Evolutionary conservation across 768 basidiomycete species (phyloP), one percentile per base, ranked within the genome.

Genomic region (Leccinum boreale): DNA sequence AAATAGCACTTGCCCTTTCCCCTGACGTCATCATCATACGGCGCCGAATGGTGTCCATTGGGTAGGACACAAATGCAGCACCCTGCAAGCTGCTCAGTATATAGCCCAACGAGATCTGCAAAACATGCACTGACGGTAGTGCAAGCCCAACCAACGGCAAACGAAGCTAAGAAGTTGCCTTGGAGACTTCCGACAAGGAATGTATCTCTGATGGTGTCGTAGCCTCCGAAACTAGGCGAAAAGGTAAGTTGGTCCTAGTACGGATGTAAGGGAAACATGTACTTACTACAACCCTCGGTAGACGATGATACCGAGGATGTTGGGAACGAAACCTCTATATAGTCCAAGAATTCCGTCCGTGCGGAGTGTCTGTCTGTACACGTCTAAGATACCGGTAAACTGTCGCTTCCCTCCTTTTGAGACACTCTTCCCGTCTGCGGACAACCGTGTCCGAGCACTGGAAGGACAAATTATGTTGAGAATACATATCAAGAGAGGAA

Each of bases 1-100:
- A 24, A 17, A 21, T 14, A 36, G 24, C 1, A 48, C 61, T 19
- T 50, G 54, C 74, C 54, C 67, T 69, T 58, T 75, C 72, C 28
- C 76, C 78, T 0, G 73, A 74, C 14, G 76, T 75, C 78, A 79
- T 79, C 79, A 79, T 79, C 78, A 79, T 79, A 53, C 79, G 67
- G 52, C 78, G 69, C 21, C 78, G 68, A 58, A 79, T 76, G 2
- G 78, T 79, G 55, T 79, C 78, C 56, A 79, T 65, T 3, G 77
- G 78, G 52, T 79, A 79, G n/a, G 78, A 69, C 24, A 68, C 71
- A 39, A 75, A 57, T 8, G 75, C 65, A 14, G 77, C 77, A 24
- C 69, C 70, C 75, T 77, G 54, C 3, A 45, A 48, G 26, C 5
- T 3, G 9, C 29, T 63, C 36, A 60, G 23, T 33, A 36, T 23